Evolutionary conservation across 2,329 filamentous ascomycete genomes (phyloP).

Genomic region (Colletotrichum kahawae): DNA sequence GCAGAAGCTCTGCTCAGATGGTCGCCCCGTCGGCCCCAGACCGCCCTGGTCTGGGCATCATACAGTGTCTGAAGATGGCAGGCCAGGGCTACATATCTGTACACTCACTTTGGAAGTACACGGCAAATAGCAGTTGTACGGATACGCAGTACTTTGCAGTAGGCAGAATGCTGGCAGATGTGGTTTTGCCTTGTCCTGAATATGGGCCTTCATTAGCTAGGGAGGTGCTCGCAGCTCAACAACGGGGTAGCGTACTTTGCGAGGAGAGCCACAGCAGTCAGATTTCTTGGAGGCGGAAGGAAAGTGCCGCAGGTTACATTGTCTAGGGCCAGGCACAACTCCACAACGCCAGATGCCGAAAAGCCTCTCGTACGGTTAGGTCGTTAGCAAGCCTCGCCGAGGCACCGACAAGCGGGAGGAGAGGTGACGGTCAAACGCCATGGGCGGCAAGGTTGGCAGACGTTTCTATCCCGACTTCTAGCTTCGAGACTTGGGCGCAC

Average conservation of each 20-base stretch:
- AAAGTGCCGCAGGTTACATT: background rate
- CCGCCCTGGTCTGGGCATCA: background rate
- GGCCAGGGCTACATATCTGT: background rate
- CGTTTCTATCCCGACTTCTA: background rate
- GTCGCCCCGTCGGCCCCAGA: slow-evolving; percentile 9
- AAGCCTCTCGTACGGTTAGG: background rate
- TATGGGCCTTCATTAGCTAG: background rate
- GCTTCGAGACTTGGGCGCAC: background rate
- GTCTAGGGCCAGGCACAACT: background rate
- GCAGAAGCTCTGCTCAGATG: slow-evolving; percentile 18
- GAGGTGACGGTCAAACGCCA: background rate
- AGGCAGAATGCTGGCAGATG: background rate
- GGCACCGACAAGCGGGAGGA: background rate
- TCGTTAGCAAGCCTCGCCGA: background rate
- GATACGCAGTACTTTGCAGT: background rate
- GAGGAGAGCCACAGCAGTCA: background rate
- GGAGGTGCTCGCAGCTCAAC: no score
- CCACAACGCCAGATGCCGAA: background rate
- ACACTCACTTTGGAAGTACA: background rate
- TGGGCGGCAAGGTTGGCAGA: background rate
- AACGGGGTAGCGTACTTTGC: background rate
- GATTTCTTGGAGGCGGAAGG: background rate
- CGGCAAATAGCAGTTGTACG: background rate
- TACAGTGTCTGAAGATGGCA: background rate
- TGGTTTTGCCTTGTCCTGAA: background rate